Evolutionary conservation across 345 rosid species (phyloP).

Genomic region (Populus tremula): DNA sequence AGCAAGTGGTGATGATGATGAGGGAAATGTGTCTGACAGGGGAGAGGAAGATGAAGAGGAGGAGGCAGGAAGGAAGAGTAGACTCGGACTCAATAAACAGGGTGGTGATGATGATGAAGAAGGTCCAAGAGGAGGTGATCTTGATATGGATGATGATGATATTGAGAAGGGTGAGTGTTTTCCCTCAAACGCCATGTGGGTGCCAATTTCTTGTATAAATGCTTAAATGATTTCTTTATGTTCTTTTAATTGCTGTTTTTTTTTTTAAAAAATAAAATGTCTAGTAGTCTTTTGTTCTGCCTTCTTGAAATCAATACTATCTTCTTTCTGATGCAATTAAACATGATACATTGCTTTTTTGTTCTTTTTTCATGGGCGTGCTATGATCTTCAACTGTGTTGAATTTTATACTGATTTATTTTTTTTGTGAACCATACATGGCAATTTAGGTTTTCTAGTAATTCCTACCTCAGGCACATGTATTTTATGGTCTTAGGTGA

Average conservation of each 20-base stretch:
- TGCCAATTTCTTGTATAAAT: background rate
- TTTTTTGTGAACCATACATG: background rate
- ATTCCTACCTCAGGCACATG: background rate
- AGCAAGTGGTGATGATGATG: slow-evolving; percentile 70
- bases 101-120: slow-evolving; percentile 87
- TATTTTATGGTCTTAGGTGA: slow-evolving; percentile 54
- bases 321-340: background rate
- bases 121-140: slow-evolving; percentile 88
- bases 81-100: slow-evolving; percentile 74
- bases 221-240: background rate
- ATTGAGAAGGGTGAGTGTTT: slow-evolving; percentile 74
- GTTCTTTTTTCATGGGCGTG: background rate
- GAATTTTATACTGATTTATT: background rate
- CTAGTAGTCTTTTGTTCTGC: background rate
- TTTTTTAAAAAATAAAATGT: too few species aligned
- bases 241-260: background rate
- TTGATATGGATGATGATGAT: slow-evolving; percentile 91
- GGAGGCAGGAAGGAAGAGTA: slow-evolving; percentile 79
- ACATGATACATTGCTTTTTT: background rate
- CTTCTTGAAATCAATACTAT: background rate
- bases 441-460: background rate
- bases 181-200: background rate
- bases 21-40: slow-evolving; percentile 76
- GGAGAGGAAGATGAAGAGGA: slow-evolving; percentile 97
- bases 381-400: background rate